Evolutionary conservation across 768 basidiomycete species (phyloP), one percentile per base, ranked within the genome.

Genomic region (Neoboletus magnificus): DNA sequence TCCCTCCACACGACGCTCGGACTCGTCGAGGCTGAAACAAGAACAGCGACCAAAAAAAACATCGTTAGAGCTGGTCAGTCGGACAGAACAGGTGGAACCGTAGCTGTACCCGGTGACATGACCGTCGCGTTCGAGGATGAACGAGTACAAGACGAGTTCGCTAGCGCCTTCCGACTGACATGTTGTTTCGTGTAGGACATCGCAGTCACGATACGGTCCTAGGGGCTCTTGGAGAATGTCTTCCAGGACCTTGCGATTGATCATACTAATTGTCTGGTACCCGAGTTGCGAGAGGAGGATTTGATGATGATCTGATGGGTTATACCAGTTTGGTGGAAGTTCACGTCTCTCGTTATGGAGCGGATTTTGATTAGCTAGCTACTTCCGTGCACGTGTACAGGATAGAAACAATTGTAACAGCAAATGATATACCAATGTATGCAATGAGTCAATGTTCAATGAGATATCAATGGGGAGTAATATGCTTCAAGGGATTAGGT

Each of bases 21-120:
- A 75, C 35, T 77, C 73, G 60, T 83, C 80, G 11, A 82, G 74
- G 15, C 81, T 82, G 40, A 23, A n/a, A n/a, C n/a, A n/a, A 55
- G 13, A n/a, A n/a, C 10, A 23, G 45, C n/a, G 6, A 8, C 27
- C 16, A 42, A 22, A 29, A 32, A 3, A 12, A 23, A 25, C 1
- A 27, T 22, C 2, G 48, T 71, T 12, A 58, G 54, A 29, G 33
- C 0, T 8, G 45, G 35, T 32, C 10, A 25, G 25, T 44, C 18
- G 11, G 16, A 11, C 16, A 29, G 44, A 32, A 42, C 1, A 43
- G 22, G 40, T 10, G 42, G 20, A 25, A 13, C 25, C n/a, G 32
- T 18, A n/a, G 41, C 22, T 30, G 32, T 65, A 71, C 70, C 70
- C 70, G 2, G 37, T 62, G 45, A 73, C 51, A 22, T 15, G 54